Conservation (phyloP, 2,329 filamentous ascomycete genomes). For the Verticillium albo-atrum region DNA sequence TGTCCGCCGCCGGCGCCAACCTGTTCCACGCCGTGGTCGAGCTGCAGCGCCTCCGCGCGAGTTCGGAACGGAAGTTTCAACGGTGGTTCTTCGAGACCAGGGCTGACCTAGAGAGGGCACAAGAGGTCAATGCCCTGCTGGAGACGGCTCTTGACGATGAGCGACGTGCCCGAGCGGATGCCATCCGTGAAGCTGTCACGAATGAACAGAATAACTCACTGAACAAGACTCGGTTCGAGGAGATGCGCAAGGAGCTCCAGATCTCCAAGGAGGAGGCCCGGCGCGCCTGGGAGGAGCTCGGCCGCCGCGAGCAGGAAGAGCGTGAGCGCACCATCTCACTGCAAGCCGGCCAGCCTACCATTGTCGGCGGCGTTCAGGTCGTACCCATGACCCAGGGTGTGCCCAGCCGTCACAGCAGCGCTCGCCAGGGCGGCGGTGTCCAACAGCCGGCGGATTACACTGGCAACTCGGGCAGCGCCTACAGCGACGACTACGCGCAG, state of each 20-base stretch:
- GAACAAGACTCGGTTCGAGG: conserved; percentile 72
- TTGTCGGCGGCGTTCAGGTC: conserved; percentile 91
- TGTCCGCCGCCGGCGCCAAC: conserved; percentile 96
- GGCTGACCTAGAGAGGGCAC: conserved; percentile 77
- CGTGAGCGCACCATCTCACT: conserved; percentile 82
- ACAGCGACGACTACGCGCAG: conserved; percentile 33
- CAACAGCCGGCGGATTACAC: conserved; percentile 20
- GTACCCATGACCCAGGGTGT: conserved; percentile 82
- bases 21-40: conserved; percentile 97
- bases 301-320: conserved; percentile 87
- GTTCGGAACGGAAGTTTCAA: conserved; percentile 96
- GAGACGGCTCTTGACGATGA: conserved; percentile 72
- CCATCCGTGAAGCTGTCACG: conserved; percentile 60
- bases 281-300: conserved; percentile 94
- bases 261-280: conserved; percentile 96
- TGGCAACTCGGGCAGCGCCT: conserved; percentile 17
- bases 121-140: conserved; percentile 78
- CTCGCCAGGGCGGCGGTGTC: conserved; percentile 30
- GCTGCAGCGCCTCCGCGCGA: conserved; percentile 85
- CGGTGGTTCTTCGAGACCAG: conserved; percentile 97
- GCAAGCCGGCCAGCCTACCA: conserved; percentile 79
- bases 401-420: conserved; percentile 48
- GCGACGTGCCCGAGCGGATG: conserved; percentile 63
- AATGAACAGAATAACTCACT: conserved; percentile 65
- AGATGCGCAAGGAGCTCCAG: conserved; percentile 87